phyloP scores from a whole-genome alignment of 345 rosid genomes.

The Cardamine resedifolia region DNA sequence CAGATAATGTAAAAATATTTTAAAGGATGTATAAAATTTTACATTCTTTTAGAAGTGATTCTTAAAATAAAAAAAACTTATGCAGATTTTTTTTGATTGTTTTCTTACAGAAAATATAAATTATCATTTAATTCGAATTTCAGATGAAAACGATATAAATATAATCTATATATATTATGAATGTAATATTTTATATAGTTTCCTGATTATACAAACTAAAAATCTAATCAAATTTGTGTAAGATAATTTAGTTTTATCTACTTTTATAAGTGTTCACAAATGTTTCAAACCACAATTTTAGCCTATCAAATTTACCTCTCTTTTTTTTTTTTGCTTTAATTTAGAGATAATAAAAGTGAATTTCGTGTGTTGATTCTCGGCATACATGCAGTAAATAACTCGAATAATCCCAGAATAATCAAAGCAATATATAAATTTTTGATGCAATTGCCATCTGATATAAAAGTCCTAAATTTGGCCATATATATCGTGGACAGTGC shows the following conservation, averaged over 20 bases:
- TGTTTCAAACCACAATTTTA: background rate
- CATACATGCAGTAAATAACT: background rate
- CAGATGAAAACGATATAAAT: too few relatives aligned
- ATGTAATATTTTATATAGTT: too few relatives aligned
- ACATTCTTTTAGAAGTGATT: background rate
- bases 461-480: background rate
- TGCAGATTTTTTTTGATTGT: background rate
- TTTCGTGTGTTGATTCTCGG: background rate
- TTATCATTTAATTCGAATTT: too few relatives aligned
- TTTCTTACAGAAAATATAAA: background rate
- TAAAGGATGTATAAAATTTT: background rate
- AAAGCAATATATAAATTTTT: too few relatives aligned
- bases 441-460: too few relatives aligned
- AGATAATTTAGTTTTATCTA: background rate
- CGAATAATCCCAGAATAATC: background rate
- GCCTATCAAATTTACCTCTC: too few relatives aligned
- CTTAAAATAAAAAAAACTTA: too few relatives aligned
- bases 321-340: background rate
- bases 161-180: too few relatives aligned
- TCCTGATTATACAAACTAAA: too few relatives aligned
- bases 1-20: background rate
- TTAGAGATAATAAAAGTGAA: background rate
- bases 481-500: slow-evolving; percentile 3
- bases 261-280: background rate
- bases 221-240: background rate